A percentile compares a stretch with the other conserved stretches of the same genome.
Evolutionary conservation across 2,329 filamentous ascomycete species (phyloP).

Genomic region (Penicillium sumatraense): DNA sequence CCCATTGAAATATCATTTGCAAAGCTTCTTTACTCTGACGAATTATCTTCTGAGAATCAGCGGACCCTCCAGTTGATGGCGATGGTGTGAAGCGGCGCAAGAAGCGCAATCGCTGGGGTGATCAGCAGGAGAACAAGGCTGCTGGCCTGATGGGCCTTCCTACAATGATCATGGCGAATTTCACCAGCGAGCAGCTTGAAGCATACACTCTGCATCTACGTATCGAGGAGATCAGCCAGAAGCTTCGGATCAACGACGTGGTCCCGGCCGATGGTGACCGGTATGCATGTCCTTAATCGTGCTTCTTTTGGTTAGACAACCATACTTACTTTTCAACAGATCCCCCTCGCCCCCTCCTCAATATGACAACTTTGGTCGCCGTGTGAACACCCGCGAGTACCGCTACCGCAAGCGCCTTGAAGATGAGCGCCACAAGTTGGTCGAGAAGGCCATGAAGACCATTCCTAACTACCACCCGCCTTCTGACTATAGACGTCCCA

Average conservation of each 20-base stretch:
- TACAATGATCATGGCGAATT: slow-evolving; percentile 93
- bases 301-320: slow-evolving; percentile 8
- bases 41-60: slow-evolving; percentile 24
- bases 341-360: slow-evolving; percentile 94
- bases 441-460: slow-evolving; percentile 99
- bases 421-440: slow-evolving; percentile 97
- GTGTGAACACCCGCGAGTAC: slow-evolving; percentile 99
- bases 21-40: slow-evolving; percentile 29
- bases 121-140: slow-evolving; percentile 97
- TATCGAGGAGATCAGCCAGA: slow-evolving; percentile 99
- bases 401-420: slow-evolving; percentile 97
- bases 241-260: slow-evolving; percentile 98
- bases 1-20: neutral
- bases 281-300: slow-evolving; percentile 53
- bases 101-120: slow-evolving; percentile 99
- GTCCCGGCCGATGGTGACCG: slow-evolving; percentile 95
- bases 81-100: slow-evolving; percentile 89
- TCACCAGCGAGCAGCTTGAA: slow-evolving; percentile 98
- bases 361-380: slow-evolving; percentile 98
- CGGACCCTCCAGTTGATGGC: slow-evolving; percentile 52
- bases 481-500: slow-evolving; percentile 96
- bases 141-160: slow-evolving; percentile 96
- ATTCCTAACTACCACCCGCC: slow-evolving; percentile 99
- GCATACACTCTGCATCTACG: slow-evolving; percentile 95
- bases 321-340: slow-evolving; percentile 55